Evolutionary conservation across 176 grass and related monocot species (phyloP).

Genomic region (Miscanthus lutarioriparius): DNA sequence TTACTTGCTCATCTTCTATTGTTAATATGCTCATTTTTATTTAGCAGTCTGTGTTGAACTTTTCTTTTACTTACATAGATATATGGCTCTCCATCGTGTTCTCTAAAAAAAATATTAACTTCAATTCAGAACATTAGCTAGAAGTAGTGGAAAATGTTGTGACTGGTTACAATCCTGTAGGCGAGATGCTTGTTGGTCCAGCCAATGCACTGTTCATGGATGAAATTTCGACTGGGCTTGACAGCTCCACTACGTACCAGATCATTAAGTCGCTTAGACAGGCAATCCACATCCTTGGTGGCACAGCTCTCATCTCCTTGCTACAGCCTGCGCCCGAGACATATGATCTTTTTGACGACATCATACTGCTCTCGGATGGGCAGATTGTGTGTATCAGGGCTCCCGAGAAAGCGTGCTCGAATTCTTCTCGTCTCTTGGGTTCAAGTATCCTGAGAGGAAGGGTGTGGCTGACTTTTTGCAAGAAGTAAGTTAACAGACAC

Average conservation of each 20-base stretch:
- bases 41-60: background rate
- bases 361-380: slow-evolving; percentile 85
- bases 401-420: slow-evolving; percentile 71
- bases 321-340: slow-evolving; percentile 91
- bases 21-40: background rate
- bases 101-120: background rate
- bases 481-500: slow-evolving; percentile 45
- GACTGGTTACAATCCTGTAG: slow-evolving; percentile 38
- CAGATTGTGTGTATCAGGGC: slow-evolving; percentile 86
- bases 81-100: background rate
- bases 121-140: background rate
- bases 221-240: slow-evolving; percentile 93
- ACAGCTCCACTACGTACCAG: slow-evolving; percentile 95
- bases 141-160: background rate
- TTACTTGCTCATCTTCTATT: background rate
- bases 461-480: slow-evolving; percentile 92
- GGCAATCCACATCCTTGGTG: slow-evolving; percentile 75
- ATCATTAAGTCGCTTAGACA: slow-evolving; percentile 92
- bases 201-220: slow-evolving; percentile 93
- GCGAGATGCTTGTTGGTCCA: slow-evolving; percentile 93
- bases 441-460: slow-evolving; percentile 89
- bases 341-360: slow-evolving; percentile 86
- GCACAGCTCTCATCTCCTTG: slow-evolving; percentile 81
- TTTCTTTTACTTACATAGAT: background rate
- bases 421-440: slow-evolving; percentile 77